phyloP scores from a whole-genome alignment of 139 green algal genomes.

The Haematococcus sp. region DNA sequence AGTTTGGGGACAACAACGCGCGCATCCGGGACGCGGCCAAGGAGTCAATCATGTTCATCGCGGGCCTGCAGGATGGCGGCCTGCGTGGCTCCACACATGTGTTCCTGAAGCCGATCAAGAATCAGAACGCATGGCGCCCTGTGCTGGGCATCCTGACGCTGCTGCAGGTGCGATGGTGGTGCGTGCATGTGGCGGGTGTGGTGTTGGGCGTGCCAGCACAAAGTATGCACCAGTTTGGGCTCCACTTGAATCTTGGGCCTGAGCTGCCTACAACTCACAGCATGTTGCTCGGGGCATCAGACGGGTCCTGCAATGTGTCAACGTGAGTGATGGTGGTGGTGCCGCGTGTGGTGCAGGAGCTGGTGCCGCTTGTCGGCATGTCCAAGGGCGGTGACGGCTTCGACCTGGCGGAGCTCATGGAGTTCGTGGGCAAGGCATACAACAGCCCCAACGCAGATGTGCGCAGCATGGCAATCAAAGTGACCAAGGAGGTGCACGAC shows the following conservation, averaged over 20 bases:
- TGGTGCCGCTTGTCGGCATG: conserved; percentile 67
- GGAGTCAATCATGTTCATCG: conserved; percentile 56
- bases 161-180: conserved; percentile 38
- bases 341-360: conserved; percentile 20
- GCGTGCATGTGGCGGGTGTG: background rate
- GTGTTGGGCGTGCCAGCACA: background rate
- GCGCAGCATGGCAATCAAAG: conserved; percentile 43
- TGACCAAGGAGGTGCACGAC: conserved; percentile 48
- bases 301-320: background rate
- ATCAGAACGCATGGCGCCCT: conserved; percentile 63
- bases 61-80: conserved; percentile 30
- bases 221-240: background rate
- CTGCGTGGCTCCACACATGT: conserved; percentile 15
- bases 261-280: no score
- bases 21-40: conserved; percentile 37
- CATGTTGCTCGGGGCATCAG: no score
- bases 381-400: conserved; percentile 55
- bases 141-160: conserved; percentile 66
- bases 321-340: background rate
- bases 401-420: conserved; percentile 70
- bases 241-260: background rate
- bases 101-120: conserved; percentile 66
- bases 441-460: conserved; percentile 67
- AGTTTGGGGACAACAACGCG: conserved; percentile 66
- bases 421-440: conserved; percentile 65